These are phyloP conservation scores for Laburnicola sp. DNA, from an alignment of 2,329 filamentous ascomycete species.

Conservation along the genomic window DNA sequence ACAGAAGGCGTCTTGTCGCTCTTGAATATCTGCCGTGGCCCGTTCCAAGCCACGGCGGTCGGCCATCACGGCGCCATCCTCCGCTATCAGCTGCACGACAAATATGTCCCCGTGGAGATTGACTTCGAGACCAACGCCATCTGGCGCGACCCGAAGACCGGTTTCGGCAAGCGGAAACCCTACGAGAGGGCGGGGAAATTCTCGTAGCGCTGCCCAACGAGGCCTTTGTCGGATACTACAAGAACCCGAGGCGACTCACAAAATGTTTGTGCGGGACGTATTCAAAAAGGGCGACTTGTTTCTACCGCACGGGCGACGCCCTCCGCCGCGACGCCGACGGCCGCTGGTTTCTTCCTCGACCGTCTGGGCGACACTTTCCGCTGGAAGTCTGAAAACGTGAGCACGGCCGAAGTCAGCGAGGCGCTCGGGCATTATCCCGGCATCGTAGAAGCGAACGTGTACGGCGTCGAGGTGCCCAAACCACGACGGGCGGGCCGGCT, in stretches of 20 bases:
- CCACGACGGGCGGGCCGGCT: slow-evolving; percentile 56
- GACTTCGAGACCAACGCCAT: slow-evolving; percentile 70
- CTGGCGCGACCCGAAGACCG: slow-evolving; percentile 65
- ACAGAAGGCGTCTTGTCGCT: slow-evolving; percentile 70
- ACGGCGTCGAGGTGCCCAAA: slow-evolving; percentile 49
- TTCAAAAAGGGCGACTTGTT: slow-evolving; percentile 51
- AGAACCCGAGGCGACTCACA: slow-evolving; percentile 65
- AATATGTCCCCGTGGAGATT: slow-evolving; percentile 66
- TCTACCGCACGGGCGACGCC: slow-evolving; percentile 52
- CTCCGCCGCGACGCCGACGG: slow-evolving; percentile 48
- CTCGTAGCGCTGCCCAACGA: slow-evolving; percentile 62
- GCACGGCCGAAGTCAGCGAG: slow-evolving; percentile 52
- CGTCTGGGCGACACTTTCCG: slow-evolving; percentile 52
- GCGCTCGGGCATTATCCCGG: slow-evolving; percentile 47
- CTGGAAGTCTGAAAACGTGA: slow-evolving; percentile 54
- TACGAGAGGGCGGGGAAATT: slow-evolving; percentile 74
- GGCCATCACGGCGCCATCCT: slow-evolving; percentile 69
- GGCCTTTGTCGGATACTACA: slow-evolving; percentile 63
- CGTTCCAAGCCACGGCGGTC: slow-evolving; percentile 61
- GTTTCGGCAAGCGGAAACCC: slow-evolving; percentile 63
- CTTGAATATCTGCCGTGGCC: slow-evolving; percentile 56
- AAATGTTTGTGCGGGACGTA: slow-evolving; percentile 52
- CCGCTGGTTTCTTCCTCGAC: slow-evolving; percentile 53
- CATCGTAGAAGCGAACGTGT: slow-evolving; percentile 51
- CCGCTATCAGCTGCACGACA: slow-evolving; percentile 56